A percentile compares a stretch with the other conserved stretches of the same genome.
Conservation (phyloP, 495 filamentous ascomycete genomes). For the Penicillium robsamsonii region DNA sequence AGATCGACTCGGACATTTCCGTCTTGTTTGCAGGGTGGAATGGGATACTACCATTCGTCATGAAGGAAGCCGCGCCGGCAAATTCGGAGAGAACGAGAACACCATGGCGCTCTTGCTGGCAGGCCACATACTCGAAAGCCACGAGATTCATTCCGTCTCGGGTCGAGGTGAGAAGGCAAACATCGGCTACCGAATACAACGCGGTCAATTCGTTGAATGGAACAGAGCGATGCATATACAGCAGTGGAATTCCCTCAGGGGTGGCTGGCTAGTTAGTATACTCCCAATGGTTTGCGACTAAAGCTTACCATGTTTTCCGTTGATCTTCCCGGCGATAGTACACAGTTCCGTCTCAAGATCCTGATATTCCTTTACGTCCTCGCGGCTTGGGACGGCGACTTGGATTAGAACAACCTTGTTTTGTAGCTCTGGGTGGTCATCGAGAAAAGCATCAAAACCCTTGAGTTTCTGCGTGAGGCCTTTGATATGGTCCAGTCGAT, state of each 20-base stretch:
- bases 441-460: conserved; percentile 85
- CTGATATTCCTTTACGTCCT: conserved; percentile 96
- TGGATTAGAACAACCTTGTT: conserved; percentile 91
- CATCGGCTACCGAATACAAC: conserved; percentile 84
- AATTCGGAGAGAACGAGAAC: conserved; percentile 93
- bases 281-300: not conserved
- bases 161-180: conserved; percentile 84
- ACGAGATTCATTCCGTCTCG: conserved; percentile 98
- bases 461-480: conserved; percentile 94
- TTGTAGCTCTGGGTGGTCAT: conserved; percentile 87
- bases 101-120: conserved; percentile 77
- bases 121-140: conserved; percentile 93
- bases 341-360: conserved; percentile 87
- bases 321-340: conserved; percentile 86
- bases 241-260: conserved; percentile 88
- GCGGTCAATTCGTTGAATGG: conserved; percentile 88
- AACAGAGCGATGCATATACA: conserved; percentile 91
- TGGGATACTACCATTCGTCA: conserved; percentile 73
- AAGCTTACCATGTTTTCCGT: conserved; percentile 57
- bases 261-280: conserved; percentile 52
- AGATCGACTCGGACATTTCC: conserved; percentile 80
- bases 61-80: conserved; percentile 81
- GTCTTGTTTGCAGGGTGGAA: conserved; percentile 93
- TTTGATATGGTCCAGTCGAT: conserved; percentile 94
- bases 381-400: conserved; percentile 85